Evolutionary conservation across 2,329 filamentous ascomycete genomes (phyloP), one percentile per base, ranked within the genome.

Genomic region (Phoma sp.): DNA sequence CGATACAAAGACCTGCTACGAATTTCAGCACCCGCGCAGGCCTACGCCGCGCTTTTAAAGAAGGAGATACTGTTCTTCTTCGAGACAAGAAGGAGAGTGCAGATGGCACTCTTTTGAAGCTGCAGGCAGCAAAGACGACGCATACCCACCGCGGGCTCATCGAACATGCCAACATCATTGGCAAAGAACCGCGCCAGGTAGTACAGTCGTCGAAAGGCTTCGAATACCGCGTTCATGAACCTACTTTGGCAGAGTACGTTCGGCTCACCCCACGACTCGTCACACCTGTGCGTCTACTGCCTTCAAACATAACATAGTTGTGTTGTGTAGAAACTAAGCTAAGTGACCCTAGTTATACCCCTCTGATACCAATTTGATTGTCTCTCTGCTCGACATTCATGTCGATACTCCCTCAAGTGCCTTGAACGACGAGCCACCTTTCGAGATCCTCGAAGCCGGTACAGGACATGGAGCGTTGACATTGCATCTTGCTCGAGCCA

Each of bases 391-490:
- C 18, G 90, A 95, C 70, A 80, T 95, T 37, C 87, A 93, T 69
- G 83, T 86, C 25, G 76, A 65, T 64, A 65, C 63, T 2, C 62
- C 65, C 12, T 76, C 25, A 60, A 66, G 30, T 67, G 76, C 74
- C 5, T 71, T 76, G 29, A 56, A 17, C 50, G 51, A 49, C 32
- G 57, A 43, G 73, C 78, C 66, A 7, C 83, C 81, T 0, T 73
- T 93, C 11, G 89, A 93, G 68, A 90, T 95, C 37, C 86, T 95
- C 46, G 91, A 95, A 74, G 90, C 90, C 39, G 91, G 91, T 14
- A 95, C 91, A 3, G 91, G 91, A n/a, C 90, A 93, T 79, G 91
- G 91, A 53, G 87, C 88, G 28, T 75, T 95, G 53, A 93, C 90
- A 0, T 75, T 95, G 4, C 85, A 93, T 67, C 80, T 95, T 18